phyloP scores from a whole-genome alignment of 768 basidiomycete species.

The Pholiota conissans region DNA sequence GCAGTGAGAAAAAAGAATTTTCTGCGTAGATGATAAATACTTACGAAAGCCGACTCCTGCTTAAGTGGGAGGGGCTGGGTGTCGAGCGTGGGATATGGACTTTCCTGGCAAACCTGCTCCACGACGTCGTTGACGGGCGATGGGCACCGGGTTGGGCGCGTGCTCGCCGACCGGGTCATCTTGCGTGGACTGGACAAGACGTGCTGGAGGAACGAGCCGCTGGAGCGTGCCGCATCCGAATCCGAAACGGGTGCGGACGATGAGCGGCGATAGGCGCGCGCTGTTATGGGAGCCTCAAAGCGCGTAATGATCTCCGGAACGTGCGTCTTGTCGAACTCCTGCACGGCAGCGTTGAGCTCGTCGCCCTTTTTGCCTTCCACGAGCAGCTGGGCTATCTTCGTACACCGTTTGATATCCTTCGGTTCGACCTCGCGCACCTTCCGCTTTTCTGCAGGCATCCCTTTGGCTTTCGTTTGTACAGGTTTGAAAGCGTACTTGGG shows the following conservation, averaged over 20 bases:
- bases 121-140: conserved; percentile 17
- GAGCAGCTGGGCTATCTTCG: conserved; percentile 67
- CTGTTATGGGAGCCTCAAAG: conserved; percentile 78
- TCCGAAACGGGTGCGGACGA: conserved; percentile 59
- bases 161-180: conserved; percentile 37
- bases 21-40: conserved; percentile 20
- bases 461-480: conserved; percentile 50
- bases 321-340: conserved; percentile 59
- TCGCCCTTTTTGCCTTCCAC: conserved; percentile 62
- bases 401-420: conserved; percentile 65
- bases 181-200: conserved; percentile 16
- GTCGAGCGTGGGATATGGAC: conserved; percentile 20
- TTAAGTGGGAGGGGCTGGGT: conserved; percentile 32
- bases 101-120: conserved; percentile 11
- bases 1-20: background rate
- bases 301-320: conserved; percentile 68
- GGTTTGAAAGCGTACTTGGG: conserved; percentile 84
- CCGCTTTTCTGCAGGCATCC: conserved; percentile 48
- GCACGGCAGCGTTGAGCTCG: conserved; percentile 55
- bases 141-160: conserved; percentile 33
- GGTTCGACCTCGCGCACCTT: conserved; percentile 67
- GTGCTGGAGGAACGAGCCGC: conserved; percentile 33
- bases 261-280: conserved; percentile 66
- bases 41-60: conserved; percentile 51
- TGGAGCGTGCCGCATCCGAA: conserved; percentile 28